Conservation (phyloP, 768 basidiomycete species). For the Pholiota conissans region DNA sequence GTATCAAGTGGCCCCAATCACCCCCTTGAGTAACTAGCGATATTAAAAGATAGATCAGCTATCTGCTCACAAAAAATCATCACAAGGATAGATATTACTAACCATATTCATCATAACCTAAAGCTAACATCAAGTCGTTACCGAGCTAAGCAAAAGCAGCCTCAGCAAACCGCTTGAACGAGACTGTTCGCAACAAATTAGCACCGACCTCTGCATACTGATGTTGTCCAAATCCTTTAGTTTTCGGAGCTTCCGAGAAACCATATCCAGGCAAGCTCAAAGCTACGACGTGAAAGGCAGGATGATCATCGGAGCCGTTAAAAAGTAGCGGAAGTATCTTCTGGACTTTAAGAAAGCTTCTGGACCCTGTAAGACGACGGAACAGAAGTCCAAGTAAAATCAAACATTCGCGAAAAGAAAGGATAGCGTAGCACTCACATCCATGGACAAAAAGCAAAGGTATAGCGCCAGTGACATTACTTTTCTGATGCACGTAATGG, state of each 20-base stretch:
- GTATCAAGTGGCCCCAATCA: constrained; percentile 45
- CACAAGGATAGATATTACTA: not conserved
- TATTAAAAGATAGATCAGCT: not conserved
- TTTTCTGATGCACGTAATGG: constrained; percentile 60
- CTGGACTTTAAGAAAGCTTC: constrained; percentile 48
- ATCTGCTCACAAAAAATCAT: not conserved
- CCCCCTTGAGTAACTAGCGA: constrained; percentile 45
- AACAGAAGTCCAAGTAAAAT: constrained; percentile 32
- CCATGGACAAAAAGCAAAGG: constrained; percentile 65
- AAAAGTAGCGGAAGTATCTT: constrained; percentile 32
- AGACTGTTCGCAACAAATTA: no score
- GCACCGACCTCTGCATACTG: no score
- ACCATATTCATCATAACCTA: constrained; percentile 55
- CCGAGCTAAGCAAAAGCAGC: constrained; percentile 18
- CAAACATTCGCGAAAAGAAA: no score
- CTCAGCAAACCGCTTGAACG: not conserved
- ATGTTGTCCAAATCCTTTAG: no score
- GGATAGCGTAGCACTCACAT: no score
- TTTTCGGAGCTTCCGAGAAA: no score
- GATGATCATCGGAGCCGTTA: no score
- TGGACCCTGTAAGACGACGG: constrained; percentile 44
- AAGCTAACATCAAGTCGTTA: constrained; percentile 48
- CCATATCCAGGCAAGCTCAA: no score
- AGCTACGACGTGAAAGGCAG: no score
- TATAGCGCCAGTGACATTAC: constrained; percentile 43